Evolutionary conservation across 116 monocot genomes (phyloP).

Genomic region (Dioscorea cayenensis): DNA sequence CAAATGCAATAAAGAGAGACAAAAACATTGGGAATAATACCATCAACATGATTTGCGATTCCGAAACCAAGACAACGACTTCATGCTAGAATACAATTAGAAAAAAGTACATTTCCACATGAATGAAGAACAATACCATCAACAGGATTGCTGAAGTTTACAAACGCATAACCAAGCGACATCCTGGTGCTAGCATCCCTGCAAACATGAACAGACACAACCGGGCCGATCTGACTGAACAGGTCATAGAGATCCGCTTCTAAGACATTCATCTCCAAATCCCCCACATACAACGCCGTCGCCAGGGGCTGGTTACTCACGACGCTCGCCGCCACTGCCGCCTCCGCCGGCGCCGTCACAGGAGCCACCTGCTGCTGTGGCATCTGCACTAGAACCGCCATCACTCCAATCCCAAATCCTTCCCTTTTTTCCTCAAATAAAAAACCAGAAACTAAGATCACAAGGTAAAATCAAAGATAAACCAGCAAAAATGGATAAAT

Average conservation of each 20-base stretch:
- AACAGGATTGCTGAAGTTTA: conserved; percentile 55
- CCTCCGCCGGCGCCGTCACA: conserved; percentile 2
- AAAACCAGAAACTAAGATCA: background rate
- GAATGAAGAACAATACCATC: conserved; percentile 37
- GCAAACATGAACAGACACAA: conserved; percentile 91
- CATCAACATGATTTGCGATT: too few relatives aligned
- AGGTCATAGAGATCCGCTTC: conserved; percentile 78
- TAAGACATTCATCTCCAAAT: conserved; percentile 59
- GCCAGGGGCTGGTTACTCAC: conserved; percentile 36
- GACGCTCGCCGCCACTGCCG: conserved; percentile 1
- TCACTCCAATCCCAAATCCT: conserved; percentile 9
- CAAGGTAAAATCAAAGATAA: background rate
- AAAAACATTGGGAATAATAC: too few relatives aligned
- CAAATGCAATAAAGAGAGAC: too few relatives aligned
- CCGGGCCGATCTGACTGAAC: conserved; percentile 61
- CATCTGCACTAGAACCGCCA: conserved; percentile 66
- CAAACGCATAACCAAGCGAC: conserved; percentile 87
- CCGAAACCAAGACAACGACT: too few relatives aligned
- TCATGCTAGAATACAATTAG: too few relatives aligned
- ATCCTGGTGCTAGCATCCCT: conserved; percentile 56
- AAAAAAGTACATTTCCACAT: too few relatives aligned
- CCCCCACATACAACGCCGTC: conserved; percentile 83
- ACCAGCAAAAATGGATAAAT: background rate
- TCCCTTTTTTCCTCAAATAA: background rate
- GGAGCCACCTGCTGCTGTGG: conserved; percentile 25